A percentile compares a stretch with the other conserved stretches of the same genome.
Conservation (phyloP, 305 asterid species). For the Fraxinus sp. region DNA sequence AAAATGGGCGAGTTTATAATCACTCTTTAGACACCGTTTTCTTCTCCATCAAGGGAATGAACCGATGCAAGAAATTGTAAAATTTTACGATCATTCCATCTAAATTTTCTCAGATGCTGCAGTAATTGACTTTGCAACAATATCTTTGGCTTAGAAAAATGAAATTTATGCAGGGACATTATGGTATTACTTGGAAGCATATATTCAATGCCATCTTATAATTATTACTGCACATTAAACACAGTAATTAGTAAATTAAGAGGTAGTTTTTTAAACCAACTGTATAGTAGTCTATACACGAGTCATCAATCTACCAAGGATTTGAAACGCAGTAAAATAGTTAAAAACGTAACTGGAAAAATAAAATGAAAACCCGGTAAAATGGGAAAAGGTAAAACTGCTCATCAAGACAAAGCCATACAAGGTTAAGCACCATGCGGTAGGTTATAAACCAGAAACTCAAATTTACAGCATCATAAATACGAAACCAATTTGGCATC, state of each 20-base stretch:
- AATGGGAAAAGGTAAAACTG: neutral
- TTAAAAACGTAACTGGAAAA: neutral
- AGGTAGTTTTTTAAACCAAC: neutral
- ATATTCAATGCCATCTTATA: neutral
- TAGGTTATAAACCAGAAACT: neutral
- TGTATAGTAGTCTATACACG: neutral
- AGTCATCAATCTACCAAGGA: neutral
- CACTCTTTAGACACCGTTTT: neutral
- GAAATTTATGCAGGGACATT: neutral
- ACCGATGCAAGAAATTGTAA: neutral
- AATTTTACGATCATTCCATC: neutral
- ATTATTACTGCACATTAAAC: neutral
- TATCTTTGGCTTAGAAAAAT: neutral
- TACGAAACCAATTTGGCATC: neutral
- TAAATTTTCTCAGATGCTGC: neutral
- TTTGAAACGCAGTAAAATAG: neutral
- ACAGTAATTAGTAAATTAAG: neutral
- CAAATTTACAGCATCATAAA: conserved; percentile 2
- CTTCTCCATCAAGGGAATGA: neutral
- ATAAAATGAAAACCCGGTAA: neutral
- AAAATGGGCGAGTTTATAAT: neutral
- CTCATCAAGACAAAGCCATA: conserved; percentile 12
- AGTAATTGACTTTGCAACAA: neutral
- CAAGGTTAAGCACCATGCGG: neutral
- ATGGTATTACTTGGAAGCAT: neutral